Conservation (phyloP, 1,139 yeast genomes). For the Taphrina sp. region DNA sequence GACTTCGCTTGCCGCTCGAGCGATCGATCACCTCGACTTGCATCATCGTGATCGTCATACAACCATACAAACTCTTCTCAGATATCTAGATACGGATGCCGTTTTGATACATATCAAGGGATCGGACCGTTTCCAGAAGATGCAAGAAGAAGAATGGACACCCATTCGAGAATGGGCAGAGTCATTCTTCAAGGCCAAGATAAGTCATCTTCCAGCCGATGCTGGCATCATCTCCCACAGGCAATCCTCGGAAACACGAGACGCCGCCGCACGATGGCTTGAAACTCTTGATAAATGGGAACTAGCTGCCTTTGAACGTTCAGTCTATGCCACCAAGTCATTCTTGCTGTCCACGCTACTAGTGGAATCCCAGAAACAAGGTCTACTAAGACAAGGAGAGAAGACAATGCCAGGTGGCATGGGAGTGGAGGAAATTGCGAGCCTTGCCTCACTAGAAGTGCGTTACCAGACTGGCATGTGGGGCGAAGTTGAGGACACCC, state of each 20-base stretch:
- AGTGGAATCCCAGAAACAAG: slow-evolving; percentile 33
- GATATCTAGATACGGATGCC: slow-evolving; percentile 92
- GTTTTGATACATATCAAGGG: slow-evolving; percentile 80
- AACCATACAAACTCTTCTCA: slow-evolving; percentile 48
- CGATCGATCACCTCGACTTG: slow-evolving; percentile 57
- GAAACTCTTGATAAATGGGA: slow-evolving; percentile 66
- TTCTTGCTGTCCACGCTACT: slow-evolving; percentile 63
- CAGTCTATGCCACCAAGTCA: slow-evolving; percentile 80
- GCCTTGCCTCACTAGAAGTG: slow-evolving; percentile 76
- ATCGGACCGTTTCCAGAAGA: slow-evolving; percentile 72
- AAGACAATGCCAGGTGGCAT: slow-evolving; percentile 36
- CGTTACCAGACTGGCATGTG: slow-evolving; percentile 81
- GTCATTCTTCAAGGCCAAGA: slow-evolving; percentile 54
- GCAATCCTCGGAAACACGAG: slow-evolving; percentile 61
- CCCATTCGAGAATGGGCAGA: slow-evolving; percentile 73
- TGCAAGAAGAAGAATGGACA: slow-evolving; percentile 70
- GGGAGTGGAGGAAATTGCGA: slow-evolving; percentile 68
- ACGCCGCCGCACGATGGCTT: slow-evolving; percentile 66
- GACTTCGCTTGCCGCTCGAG: slow-evolving; percentile 81
- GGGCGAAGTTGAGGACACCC: slow-evolving; percentile 99
- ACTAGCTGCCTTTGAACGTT: slow-evolving; percentile 82
- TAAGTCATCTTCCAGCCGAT: slow-evolving; percentile 69
- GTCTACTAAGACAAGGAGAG: slow-evolving; percentile 1
- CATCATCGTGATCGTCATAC: slow-evolving; percentile 33
- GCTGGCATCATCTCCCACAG: slow-evolving; percentile 77